Base-by-base conservation (phyloP, 2,329 filamentous ascomycete species). In the Chaetomium sp. region DNA sequence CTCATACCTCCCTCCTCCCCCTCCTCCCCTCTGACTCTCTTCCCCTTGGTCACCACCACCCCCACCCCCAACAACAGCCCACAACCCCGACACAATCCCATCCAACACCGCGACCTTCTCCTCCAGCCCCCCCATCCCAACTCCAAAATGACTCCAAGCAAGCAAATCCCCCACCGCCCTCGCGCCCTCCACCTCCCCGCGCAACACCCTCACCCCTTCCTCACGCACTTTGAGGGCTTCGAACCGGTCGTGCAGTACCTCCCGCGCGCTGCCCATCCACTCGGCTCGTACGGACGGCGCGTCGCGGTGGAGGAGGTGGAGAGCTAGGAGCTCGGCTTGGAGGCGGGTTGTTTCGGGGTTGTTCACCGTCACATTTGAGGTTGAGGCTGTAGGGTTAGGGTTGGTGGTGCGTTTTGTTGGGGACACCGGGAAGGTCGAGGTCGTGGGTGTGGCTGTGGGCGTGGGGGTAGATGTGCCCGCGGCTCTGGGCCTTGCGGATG, bases 261-360 rank as follows among this genome's bases (percentile, higher is more conserved):
- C 56, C 55, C 74, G 74, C 1, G 85, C 85, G 62, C 79, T 84
- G 2, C 70, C 75, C 57, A 77, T 76, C 81, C 84, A 88, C 53
- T 76, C 70, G 3, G 66, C 63, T 1, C 74, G 66, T 0, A 76
- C 76, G 3, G 66, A 58, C 1, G 68, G 68, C 3, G 79, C 77
- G 52, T 78, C 77, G 59, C 79, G 77, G 67, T 87, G 84, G 27
- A 88, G 67, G 6, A 88, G 71, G 49, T 85, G 82, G 6, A 88
- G 72, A 64, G 87, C 84, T 32, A 88, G 71, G 1, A 88, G 74
- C 65, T 86, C 81, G 1, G 83, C 79, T 67, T 88, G 85, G 6
- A 85, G 71, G 40, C 75, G 77, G 49, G 74, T 75, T 6, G 76
- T 83, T 67, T 84, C 81, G 33, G 32, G 12, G 45, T 36, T 47